Percentiles rank a stretch among this genome's conserved stretches.
These are phyloP conservation scores for Emmonsiellopsis sp. DNA, from an alignment of 2,329 filamentous ascomycete genomes.

Conservation along the genomic window DNA sequence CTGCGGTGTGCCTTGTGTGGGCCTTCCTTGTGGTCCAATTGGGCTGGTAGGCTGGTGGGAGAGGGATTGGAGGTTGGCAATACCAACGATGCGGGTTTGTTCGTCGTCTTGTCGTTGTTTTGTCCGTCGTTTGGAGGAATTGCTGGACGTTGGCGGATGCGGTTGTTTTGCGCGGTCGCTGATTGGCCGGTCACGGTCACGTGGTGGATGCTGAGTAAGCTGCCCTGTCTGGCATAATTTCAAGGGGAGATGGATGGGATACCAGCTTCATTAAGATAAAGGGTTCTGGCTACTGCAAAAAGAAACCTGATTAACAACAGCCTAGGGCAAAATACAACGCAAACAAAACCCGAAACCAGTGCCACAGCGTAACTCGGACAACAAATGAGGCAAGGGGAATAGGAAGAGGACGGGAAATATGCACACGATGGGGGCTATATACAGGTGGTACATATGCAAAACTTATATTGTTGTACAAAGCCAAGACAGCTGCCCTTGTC, in stretches of 20 bases:
- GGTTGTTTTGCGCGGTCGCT: slow-evolving; percentile 26
- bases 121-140: neutral
- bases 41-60: slow-evolving; percentile 16
- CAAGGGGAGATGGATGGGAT: neutral
- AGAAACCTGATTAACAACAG: neutral
- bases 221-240: neutral
- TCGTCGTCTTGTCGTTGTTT: slow-evolving; percentile 17
- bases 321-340: neutral
- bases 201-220: slow-evolving; percentile 14
- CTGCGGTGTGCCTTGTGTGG: slow-evolving; percentile 12
- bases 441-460: neutral
- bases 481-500: neutral
- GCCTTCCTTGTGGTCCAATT: slow-evolving; percentile 25
- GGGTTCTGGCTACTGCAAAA: neutral
- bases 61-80: slow-evolving; percentile 3
- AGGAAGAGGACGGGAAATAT: neutral
- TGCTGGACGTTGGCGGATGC: slow-evolving; percentile 22
- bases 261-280: neutral
- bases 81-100: slow-evolving; percentile 11
- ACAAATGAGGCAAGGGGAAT: neutral
- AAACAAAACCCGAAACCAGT: neutral
- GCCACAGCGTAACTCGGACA: neutral
- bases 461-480: slow-evolving; percentile 1
- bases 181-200: slow-evolving; percentile 27
- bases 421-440: neutral